Base-by-base conservation (phyloP, 495 filamentous ascomycete species). In the Daldinia vernicosa region DNA sequence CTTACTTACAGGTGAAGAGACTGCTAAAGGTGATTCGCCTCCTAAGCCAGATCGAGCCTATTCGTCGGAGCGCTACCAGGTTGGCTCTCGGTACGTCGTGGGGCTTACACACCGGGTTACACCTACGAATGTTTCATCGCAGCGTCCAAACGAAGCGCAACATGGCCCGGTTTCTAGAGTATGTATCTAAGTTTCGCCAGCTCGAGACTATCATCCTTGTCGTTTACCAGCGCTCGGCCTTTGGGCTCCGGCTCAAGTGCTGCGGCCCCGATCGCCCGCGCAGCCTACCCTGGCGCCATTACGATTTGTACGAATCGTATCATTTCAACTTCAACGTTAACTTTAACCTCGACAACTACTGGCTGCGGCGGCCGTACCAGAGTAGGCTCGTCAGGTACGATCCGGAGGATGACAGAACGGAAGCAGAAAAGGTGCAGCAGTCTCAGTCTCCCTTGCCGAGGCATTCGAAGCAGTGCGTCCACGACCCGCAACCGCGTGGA, bases 291-390 rank as follows among this genome's bases (percentile, higher is more conserved):
- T 72, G 51, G 70, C 62, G 59, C 37, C 77, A 69, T 58, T 70
- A 69, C 30, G 68, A 71, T 56, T 63, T 84, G 28, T 82, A 81
- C 76, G 81, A 84, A 63, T 77, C 82, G n/a, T 84, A 84, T 71
- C 78, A 81, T 56, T 84, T 81, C 73, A 82, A 82, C 62, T 84
- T 83, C 63, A 82, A 84, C 72, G 79, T 84, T 53, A 81, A 83
- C 54, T 77, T 79, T 59, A 84, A 82, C 76, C 80, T 84, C 69
- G 82, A 84, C 66, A 77, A 83, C 51, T 76, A 80, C 43, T 74
- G 70, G 70, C 70, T 79, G 27, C 80, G 80, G 14, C 77, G 80
- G 1, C 82, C 81, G 15, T 80, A 80, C 67, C 76, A 80, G 63
- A 83, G 81, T 66, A 77, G 79, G 66, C 72, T 84, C 19, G 74